Evolutionary conservation across 805 yeast species (phyloP).

Genomic region (Cyberlindnera maritima): DNA sequence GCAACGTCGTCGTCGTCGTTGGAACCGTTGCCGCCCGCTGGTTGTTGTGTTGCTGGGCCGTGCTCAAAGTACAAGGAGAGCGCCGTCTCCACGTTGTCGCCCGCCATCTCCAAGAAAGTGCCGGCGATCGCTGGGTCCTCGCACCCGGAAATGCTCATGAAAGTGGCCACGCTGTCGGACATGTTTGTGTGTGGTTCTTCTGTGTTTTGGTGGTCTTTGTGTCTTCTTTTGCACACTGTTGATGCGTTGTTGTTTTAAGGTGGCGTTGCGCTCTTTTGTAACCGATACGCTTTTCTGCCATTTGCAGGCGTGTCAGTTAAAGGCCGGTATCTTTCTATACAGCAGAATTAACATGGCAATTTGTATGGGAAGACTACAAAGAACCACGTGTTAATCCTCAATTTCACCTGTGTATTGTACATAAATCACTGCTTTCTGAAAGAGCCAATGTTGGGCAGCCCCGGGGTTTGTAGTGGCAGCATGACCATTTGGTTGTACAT

Average conservation of each 20-base stretch:
- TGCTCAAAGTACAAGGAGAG: conserved; percentile 79
- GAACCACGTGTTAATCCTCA: too few relatives aligned
- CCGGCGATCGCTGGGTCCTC: conserved; percentile 65
- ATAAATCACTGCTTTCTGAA: neutral
- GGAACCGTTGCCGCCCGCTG: neutral
- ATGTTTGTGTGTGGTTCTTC: neutral
- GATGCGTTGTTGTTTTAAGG: neutral
- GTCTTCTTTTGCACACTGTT: too few relatives aligned
- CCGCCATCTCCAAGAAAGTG: conserved; percentile 77
- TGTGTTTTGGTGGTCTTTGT: too few relatives aligned
- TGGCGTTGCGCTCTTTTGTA: too few relatives aligned
- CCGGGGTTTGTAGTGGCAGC: neutral
- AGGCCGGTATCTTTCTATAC: too few relatives aligned
- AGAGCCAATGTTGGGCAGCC: neutral
- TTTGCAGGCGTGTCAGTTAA: too few relatives aligned
- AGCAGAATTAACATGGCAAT: too few relatives aligned
- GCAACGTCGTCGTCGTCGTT: conserved; percentile 37
- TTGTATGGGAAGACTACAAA: too few relatives aligned
- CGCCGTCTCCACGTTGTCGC: conserved; percentile 77
- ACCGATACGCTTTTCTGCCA: too few relatives aligned
- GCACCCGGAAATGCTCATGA: conserved; percentile 80
- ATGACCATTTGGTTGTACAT: neutral
- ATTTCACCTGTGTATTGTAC: too few relatives aligned
- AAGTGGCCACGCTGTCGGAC: conserved; percentile 60
- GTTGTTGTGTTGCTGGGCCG: conserved; percentile 33